These are phyloP conservation scores for Poa pratensis DNA, from an alignment of 176 grass and related monocot species.

Conservation along the genomic window DNA sequence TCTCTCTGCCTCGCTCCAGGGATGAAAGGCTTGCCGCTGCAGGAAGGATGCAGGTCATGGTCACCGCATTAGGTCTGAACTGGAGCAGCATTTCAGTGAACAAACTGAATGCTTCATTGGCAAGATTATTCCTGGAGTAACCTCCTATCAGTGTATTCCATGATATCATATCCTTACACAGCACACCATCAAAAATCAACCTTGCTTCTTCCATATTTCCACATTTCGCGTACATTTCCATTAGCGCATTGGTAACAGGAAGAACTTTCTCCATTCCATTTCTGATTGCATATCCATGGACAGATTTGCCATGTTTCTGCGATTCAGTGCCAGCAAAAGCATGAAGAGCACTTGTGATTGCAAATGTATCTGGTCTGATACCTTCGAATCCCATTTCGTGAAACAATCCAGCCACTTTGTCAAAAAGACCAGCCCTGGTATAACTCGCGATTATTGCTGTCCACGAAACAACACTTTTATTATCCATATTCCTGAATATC, in stretches of 20 bases:
- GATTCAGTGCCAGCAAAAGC: slow-evolving; percentile 71
- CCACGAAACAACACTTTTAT: slow-evolving; percentile 76
- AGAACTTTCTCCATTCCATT: slow-evolving; percentile 65
- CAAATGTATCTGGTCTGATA: slow-evolving; percentile 59
- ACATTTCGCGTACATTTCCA: slow-evolving; percentile 87
- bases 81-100: slow-evolving; percentile 68
- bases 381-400: slow-evolving; percentile 64
- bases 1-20: slow-evolving; percentile 83
- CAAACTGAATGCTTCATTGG: slow-evolving; percentile 67
- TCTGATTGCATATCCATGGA: slow-evolving; percentile 66
- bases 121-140: slow-evolving; percentile 67
- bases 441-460: slow-evolving; percentile 79
- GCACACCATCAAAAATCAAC: slow-evolving; percentile 53
- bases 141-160: slow-evolving; percentile 94
- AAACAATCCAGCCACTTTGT: slow-evolving; percentile 63
- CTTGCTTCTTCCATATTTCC: slow-evolving; percentile 66
- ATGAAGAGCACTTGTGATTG: slow-evolving; percentile 73
- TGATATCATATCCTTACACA: slow-evolving; percentile 76
- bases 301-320: slow-evolving; percentile 56
- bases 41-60: slow-evolving; percentile 82
- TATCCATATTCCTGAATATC: slow-evolving; percentile 69
- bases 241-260: slow-evolving; percentile 66
- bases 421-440: slow-evolving; percentile 58
- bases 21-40: slow-evolving; percentile 76
- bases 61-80: slow-evolving; percentile 73